Conservation (phyloP, 495 filamentous ascomycete species). For the Friedmanniomyces endolithicus region DNA sequence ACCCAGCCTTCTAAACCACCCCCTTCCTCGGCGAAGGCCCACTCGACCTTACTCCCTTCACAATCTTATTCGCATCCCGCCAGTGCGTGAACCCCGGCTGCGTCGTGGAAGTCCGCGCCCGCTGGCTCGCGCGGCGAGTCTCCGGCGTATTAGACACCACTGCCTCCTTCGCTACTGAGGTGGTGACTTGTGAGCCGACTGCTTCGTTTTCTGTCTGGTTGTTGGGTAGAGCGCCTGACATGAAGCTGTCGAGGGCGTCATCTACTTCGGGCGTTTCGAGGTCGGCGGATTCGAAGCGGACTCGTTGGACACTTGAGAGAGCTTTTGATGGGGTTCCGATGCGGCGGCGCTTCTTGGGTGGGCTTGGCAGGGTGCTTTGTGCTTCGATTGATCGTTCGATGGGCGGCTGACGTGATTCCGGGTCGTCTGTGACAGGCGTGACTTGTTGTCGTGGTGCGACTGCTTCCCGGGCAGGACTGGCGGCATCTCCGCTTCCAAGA, state of each 20-base stretch:
- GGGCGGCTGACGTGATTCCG: neutral
- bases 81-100: neutral
- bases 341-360: neutral
- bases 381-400: neutral
- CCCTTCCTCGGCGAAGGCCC: neutral
- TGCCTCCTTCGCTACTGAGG: neutral
- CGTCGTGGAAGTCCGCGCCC: neutral
- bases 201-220: neutral
- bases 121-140: neutral
- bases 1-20: neutral
- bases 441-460: neutral
- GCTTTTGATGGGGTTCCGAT: neutral
- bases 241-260: neutral
- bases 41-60: neutral
- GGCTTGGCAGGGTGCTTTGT: neutral
- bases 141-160: neutral
- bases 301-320: neutral
- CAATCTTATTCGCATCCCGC: neutral
- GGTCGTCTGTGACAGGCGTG: neutral
- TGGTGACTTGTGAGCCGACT: neutral
- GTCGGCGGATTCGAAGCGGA: neutral
- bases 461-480: no score
- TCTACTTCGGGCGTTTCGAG: neutral
- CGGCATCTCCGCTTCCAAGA: neutral
- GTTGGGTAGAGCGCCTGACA: neutral